Percentiles rank a stretch among this genome's conserved stretches.
Evolutionary conservation across 768 basidiomycete genomes (phyloP).

Genomic region (Tulasnella sp.): DNA sequence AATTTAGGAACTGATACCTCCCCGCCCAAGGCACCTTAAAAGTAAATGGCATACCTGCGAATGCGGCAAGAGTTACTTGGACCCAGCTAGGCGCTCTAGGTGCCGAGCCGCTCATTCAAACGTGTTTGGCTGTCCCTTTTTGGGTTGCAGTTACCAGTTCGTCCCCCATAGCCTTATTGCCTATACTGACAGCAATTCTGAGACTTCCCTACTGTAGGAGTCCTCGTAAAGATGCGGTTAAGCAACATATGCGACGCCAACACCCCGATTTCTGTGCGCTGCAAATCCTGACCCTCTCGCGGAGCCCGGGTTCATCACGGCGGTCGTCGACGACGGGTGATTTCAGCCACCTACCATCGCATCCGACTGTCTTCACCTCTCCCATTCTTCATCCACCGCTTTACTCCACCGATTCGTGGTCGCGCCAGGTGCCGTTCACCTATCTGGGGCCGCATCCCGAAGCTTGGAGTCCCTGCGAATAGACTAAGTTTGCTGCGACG

Average conservation of each 20-base stretch:
- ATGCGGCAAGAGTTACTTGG: not conserved
- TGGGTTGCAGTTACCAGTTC: not conserved
- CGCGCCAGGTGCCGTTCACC: not conserved
- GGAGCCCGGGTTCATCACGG: not conserved
- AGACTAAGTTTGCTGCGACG: not conserved
- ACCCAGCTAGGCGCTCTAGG: not conserved
- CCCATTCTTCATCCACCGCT: not conserved
- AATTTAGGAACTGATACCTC: not conserved
- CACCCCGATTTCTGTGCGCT: not conserved
- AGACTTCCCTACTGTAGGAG: no score
- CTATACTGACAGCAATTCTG: no score
- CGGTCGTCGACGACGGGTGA: not conserved
- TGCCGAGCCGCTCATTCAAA: not conserved
- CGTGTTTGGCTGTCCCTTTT: not conserved
- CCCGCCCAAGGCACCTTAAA: not conserved
- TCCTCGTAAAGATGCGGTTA: not conserved
- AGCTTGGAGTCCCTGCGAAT: not conserved
- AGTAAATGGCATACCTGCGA: not conserved
- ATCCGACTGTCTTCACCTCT: not conserved
- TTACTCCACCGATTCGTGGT: not conserved
- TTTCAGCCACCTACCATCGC: not conserved
- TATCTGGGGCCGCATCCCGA: not conserved
- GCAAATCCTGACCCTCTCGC: not conserved
- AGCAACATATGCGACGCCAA: not conserved
- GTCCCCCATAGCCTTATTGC: no score